Percentiles rank a stretch among this genome's conserved stretches.
These are phyloP conservation scores for Penicillium longicatenatum DNA, from an alignment of 495 filamentous ascomycete genomes.

Conservation along the genomic window DNA sequence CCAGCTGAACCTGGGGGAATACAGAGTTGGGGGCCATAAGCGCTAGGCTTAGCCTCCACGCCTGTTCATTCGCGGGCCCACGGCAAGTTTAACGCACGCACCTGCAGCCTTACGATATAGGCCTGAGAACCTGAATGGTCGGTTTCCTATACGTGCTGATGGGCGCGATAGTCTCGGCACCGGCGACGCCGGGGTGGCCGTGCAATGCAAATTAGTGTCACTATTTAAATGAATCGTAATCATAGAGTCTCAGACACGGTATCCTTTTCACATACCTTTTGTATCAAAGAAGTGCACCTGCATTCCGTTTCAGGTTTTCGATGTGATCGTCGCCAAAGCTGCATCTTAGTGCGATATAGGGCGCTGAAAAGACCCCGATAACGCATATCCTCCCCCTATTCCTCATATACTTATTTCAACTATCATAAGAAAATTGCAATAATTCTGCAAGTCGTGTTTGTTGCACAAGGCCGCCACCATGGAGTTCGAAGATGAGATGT, in stretches of 20 bases:
- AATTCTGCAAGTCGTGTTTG: too few species aligned
- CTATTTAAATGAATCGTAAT: not conserved
- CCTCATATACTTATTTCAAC: not conserved
- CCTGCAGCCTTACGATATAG: conserved; percentile 31
- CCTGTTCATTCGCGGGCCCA: conserved; percentile 16
- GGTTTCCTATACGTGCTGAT: conserved; percentile 6
- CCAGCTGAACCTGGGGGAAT: conserved; percentile 13
- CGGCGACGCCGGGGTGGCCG: conserved; percentile 13
- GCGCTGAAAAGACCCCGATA: not conserved
- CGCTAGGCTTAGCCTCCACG: conserved; percentile 1
- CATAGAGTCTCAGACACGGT: not conserved
- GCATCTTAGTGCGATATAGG: not conserved
- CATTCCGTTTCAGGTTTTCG: not conserved
- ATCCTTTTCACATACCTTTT: not conserved
- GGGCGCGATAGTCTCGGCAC: conserved; percentile 9
- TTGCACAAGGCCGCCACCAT: conserved; percentile 18
- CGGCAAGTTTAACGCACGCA: conserved; percentile 20
- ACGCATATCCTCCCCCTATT: not conserved
- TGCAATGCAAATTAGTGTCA: not conserved
- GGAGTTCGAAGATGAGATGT: conserved; percentile 40
- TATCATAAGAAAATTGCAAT: too few species aligned
- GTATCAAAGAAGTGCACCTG: not conserved
- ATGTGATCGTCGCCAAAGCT: not conserved
- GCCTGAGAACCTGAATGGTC: conserved; percentile 1
- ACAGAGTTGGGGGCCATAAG: conserved; percentile 23